phyloP scores from a whole-genome alignment of 495 filamentous ascomycete genomes.

The Cryomyces antarcticus region DNA sequence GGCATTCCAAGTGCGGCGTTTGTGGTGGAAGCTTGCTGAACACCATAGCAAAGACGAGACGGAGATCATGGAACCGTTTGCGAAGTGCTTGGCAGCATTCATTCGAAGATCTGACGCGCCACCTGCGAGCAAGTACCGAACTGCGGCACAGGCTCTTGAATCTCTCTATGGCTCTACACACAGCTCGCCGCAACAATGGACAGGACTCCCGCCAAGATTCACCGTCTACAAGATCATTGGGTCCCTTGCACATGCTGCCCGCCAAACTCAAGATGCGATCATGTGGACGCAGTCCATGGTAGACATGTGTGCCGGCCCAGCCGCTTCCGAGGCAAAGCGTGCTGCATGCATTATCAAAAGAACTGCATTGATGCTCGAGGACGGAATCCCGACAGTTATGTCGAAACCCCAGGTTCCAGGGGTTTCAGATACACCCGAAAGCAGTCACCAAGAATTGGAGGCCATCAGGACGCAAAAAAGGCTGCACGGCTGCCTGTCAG shows the following conservation, averaged over 20 bases:
- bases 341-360: not conserved
- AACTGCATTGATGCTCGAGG: not conserved
- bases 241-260: too few relatives aligned
- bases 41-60: conserved; percentile 46
- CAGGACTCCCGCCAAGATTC: too few relatives aligned
- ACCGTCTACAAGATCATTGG: too few relatives aligned
- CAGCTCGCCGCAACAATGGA: too few relatives aligned
- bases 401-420: too few relatives aligned
- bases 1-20: conserved; percentile 41
- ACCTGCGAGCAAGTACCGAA: conserved; percentile 12
- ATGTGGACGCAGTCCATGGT: too few relatives aligned
- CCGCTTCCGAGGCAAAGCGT: not conserved
- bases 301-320: conserved; percentile 1
- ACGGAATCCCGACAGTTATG: not conserved
- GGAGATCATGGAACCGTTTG: conserved; percentile 50
- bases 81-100: conserved; percentile 42
- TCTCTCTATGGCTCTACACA: not conserved
- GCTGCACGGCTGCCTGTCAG: not conserved
- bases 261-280: too few relatives aligned
- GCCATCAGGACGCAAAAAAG: too few relatives aligned
- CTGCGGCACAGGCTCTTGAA: conserved; percentile 5
- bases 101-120: conserved; percentile 24
- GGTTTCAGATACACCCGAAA: too few relatives aligned
- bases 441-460: too few relatives aligned
- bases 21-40: conserved; percentile 52